Evolutionary conservation across 2,329 filamentous ascomycete genomes (phyloP).

Genomic region (Grosmannia penicillata): DNA sequence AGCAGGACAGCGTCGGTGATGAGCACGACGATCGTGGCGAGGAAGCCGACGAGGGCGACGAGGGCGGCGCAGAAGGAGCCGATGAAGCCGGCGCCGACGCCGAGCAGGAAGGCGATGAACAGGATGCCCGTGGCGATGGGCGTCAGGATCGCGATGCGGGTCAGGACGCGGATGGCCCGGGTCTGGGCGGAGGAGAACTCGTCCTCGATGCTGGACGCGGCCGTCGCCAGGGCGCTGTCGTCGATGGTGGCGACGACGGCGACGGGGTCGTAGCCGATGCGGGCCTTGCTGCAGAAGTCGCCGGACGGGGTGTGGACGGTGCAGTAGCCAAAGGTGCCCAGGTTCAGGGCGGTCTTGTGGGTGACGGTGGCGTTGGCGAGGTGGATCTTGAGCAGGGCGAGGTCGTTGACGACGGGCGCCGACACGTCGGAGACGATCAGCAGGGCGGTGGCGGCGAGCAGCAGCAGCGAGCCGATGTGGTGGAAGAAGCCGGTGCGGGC

Average conservation of each 20-base stretch:
- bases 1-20: constrained; percentile 44
- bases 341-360: constrained; percentile 24
- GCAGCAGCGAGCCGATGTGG: constrained; percentile 41
- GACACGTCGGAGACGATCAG: constrained; percentile 44
- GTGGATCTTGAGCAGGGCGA: constrained; percentile 37
- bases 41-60: constrained; percentile 32
- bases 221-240: background rate
- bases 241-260: constrained; percentile 20
- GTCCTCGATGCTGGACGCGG: constrained; percentile 16
- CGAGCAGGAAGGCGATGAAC: constrained; percentile 44
- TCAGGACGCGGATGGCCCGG: constrained; percentile 25
- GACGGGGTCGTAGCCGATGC: constrained; percentile 45
- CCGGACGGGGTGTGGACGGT: constrained; percentile 11
- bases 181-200: constrained; percentile 29
- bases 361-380: constrained; percentile 22
- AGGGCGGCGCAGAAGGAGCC: constrained; percentile 37
- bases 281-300: constrained; percentile 17
- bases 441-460: constrained; percentile 38
- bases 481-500: constrained; percentile 34
- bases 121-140: constrained; percentile 41
- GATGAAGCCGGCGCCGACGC: constrained; percentile 32
- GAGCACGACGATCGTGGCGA: constrained; percentile 31
- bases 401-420: constrained; percentile 39
- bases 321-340: constrained; percentile 50
- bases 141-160: constrained; percentile 46